These are phyloP conservation scores for Incumbomyces lentus DNA, from an alignment of 2,329 filamentous ascomycete genomes.

Conservation along the genomic window DNA sequence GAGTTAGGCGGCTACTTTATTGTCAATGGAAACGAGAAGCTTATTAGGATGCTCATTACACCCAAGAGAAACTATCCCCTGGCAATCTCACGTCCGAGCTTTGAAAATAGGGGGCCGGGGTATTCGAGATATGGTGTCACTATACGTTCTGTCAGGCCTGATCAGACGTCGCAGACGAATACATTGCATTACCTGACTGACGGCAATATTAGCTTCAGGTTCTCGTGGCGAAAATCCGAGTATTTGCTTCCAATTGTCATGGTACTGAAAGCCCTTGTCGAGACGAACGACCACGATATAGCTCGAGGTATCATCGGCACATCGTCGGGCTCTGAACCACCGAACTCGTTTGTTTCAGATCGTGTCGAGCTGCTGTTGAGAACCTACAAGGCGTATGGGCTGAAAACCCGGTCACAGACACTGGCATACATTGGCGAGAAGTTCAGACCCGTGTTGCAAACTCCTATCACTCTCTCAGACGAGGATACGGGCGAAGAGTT, in stretches of 20 bases:
- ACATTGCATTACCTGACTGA: slow-evolving; percentile 92
- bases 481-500: slow-evolving; percentile 89
- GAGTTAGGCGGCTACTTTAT: slow-evolving; percentile 95
- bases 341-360: slow-evolving; percentile 90
- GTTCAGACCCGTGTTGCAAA: slow-evolving; percentile 77
- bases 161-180: slow-evolving; percentile 96
- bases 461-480: slow-evolving; percentile 73
- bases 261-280: slow-evolving; percentile 86
- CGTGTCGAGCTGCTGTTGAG: slow-evolving; percentile 83
- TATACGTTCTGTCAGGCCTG: slow-evolving; percentile 83
- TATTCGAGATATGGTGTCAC: slow-evolving; percentile 89
- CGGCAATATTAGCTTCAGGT: slow-evolving; percentile 91
- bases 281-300: slow-evolving; percentile 93
- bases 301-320: slow-evolving; percentile 85
- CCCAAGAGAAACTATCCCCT: slow-evolving; percentile 89
- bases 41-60: slow-evolving; percentile 84
- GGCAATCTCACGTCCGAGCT: slow-evolving; percentile 85
- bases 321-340: slow-evolving; percentile 61
- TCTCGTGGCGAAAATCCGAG: slow-evolving; percentile 96
- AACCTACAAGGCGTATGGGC: slow-evolving; percentile 81
- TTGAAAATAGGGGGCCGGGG: slow-evolving; percentile 71
- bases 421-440: slow-evolving; percentile 80
- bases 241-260: slow-evolving; percentile 94
- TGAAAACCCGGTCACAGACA: slow-evolving; percentile 74
- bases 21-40: slow-evolving; percentile 94